A percentile compares a stretch with the other conserved stretches of the same genome.
phyloP scores from a whole-genome alignment of 2,329 filamentous ascomycete species.

The Cytospora piceae region DNA sequence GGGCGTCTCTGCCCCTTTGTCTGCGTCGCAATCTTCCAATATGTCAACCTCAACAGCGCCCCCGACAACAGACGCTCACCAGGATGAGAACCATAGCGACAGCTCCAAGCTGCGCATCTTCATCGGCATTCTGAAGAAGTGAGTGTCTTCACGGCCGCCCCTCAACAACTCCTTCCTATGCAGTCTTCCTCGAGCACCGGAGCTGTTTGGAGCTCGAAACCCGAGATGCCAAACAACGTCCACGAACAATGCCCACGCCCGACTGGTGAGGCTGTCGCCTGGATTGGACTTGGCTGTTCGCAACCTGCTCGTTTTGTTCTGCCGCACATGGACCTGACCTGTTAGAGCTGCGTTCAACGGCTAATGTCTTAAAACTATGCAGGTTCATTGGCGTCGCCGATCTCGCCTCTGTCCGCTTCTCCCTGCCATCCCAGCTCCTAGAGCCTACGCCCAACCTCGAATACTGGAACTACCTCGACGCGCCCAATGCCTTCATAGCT shows the following conservation, averaged over 20 bases:
- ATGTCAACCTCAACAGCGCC: slow-evolving; percentile 41
- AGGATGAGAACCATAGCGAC: slow-evolving; percentile 67
- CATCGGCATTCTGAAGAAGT: slow-evolving; percentile 85
- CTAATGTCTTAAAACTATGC: slow-evolving; percentile 38
- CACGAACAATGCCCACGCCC: neutral
- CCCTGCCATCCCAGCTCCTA: slow-evolving; percentile 89
- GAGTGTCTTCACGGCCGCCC: slow-evolving; percentile 43
- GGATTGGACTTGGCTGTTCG: neutral
- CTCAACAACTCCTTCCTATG: slow-evolving; percentile 1
- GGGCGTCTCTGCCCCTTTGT: slow-evolving; percentile 24
- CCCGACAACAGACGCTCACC: slow-evolving; percentile 35
- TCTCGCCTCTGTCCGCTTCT: slow-evolving; percentile 94
- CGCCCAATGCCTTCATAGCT: slow-evolving; percentile 83
- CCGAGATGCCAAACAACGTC: neutral
- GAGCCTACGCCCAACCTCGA: slow-evolving; percentile 97
- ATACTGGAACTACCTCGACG: slow-evolving; percentile 98
- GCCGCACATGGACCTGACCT: neutral
- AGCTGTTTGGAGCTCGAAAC: neutral
- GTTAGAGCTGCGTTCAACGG: slow-evolving; percentile 7
- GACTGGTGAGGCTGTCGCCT: neutral
- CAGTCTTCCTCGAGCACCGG: neutral
- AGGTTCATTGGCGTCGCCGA: slow-evolving; percentile 97
- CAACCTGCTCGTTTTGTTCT: neutral
- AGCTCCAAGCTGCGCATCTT: slow-evolving; percentile 89
- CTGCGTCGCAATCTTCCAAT: slow-evolving; percentile 20